These are phyloP conservation scores for Mycena filopes DNA, from an alignment of 768 basidiomycete species.

Conservation along the genomic window DNA sequence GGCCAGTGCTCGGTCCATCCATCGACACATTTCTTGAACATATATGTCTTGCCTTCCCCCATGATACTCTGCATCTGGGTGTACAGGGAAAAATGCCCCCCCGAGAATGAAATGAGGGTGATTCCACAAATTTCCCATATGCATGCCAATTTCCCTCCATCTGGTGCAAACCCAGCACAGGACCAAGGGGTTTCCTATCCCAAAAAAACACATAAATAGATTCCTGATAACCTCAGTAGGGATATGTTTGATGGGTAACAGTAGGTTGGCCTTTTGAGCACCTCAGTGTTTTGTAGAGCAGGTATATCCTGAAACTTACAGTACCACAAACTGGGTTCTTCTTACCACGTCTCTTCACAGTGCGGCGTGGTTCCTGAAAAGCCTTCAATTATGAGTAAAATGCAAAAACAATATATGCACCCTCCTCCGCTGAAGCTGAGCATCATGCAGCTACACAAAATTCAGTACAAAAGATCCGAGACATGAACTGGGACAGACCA, in stretches of 20 bases:
- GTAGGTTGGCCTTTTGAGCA: too few species aligned
- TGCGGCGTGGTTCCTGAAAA: too few species aligned
- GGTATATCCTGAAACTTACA: too few species aligned
- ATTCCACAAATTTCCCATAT: background rate
- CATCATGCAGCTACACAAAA: background rate
- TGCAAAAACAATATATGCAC: background rate
- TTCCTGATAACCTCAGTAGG: background rate
- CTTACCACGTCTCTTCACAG: too few species aligned
- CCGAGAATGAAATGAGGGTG: background rate
- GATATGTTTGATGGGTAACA: too few species aligned
- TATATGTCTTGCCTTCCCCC: background rate
- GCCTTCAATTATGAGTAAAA: too few species aligned
- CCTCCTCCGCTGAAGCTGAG: background rate
- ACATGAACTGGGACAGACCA: too few species aligned
- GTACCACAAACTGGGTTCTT: too few species aligned
- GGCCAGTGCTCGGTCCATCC: background rate
- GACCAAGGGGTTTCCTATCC: background rate
- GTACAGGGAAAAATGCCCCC: background rate
- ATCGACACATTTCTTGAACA: background rate
- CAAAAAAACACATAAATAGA: background rate
- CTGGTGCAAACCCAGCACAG: background rate
- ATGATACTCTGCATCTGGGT: background rate
- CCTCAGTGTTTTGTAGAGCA: too few species aligned
- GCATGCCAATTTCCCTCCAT: background rate
- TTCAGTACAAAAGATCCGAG: too few species aligned